A percentile compares a stretch with the other conserved stretches of the same genome.
phyloP scores from a whole-genome alignment of 2,329 filamentous ascomycete genomes.

The Kalmusia sp. region DNA sequence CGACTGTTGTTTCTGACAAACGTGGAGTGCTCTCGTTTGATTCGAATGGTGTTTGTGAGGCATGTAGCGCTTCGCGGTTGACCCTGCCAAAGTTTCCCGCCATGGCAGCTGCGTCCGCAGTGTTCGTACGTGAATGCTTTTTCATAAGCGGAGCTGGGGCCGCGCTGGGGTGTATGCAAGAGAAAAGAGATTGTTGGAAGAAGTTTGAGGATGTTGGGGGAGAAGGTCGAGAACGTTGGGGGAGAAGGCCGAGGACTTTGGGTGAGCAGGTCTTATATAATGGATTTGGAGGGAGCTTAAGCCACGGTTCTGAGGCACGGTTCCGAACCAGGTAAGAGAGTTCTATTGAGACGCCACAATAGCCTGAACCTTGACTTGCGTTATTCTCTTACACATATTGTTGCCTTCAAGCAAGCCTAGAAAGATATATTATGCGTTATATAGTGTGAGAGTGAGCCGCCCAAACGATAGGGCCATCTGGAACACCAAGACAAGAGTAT shows the following conservation, averaged over 20 bases:
- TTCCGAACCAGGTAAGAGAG: not conserved
- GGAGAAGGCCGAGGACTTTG: not conserved
- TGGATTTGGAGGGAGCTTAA: not conserved
- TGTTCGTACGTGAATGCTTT: too few relatives aligned
- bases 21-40: not conserved
- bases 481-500: too few relatives aligned
- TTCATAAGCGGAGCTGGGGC: not conserved
- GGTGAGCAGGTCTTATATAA: not conserved
- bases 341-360: not conserved
- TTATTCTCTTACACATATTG: not conserved
- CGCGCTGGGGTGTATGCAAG: not conserved
- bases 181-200: not conserved
- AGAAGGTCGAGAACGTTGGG: not conserved
- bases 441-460: not conserved
- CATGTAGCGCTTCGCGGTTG: constrained; percentile 1
- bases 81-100: constrained; percentile 10
- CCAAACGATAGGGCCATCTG: too few relatives aligned
- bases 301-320: too few relatives aligned
- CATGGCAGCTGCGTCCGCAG: constrained; percentile 3
- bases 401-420: not conserved
- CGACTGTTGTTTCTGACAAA: not conserved
- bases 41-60: not conserved
- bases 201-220: too few relatives aligned
- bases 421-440: not conserved
- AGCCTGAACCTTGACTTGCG: not conserved